Evolutionary conservation across 1,284 basidiomycete genomes (phyloP).

Genomic region (Sporisorium graminicola): DNA sequence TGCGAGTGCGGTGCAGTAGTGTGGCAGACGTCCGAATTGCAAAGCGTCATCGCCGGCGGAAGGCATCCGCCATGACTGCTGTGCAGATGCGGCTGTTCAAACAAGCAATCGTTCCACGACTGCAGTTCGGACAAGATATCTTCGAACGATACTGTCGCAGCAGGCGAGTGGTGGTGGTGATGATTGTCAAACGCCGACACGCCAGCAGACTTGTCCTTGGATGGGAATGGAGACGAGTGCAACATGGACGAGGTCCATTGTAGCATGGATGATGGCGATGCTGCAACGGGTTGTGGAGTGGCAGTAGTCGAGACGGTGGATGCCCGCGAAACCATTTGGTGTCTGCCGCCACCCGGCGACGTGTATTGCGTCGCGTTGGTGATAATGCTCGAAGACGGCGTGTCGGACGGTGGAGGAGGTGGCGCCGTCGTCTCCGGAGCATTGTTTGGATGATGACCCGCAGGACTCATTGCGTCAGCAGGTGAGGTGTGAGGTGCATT

Average conservation of each 20-base stretch:
- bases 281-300: conserved; percentile 26
- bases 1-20: conserved; percentile 42
- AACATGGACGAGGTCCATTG: conserved; percentile 18
- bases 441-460: conserved; percentile 3
- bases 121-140: conserved; percentile 34
- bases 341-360: conserved; percentile 13
- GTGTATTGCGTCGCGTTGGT: conserved; percentile 26
- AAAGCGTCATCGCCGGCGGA: conserved; percentile 42
- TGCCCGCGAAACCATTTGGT: conserved; percentile 18
- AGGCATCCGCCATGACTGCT: conserved; percentile 47
- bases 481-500: conserved; percentile 10
- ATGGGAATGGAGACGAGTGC: conserved; percentile 2
- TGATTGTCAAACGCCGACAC: conserved; percentile 9
- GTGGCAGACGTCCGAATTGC: conserved; percentile 27
- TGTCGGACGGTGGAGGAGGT: conserved; percentile 20
- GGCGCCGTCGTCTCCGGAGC: conserved; percentile 3
- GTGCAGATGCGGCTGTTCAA: conserved; percentile 41
- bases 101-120: conserved; percentile 41
- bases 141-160: conserved; percentile 14
- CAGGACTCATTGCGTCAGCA: conserved; percentile 6
- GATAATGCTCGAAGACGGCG: conserved; percentile 35
- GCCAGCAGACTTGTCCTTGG: conserved; percentile 13
- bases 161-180: conserved; percentile 4
- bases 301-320: conserved; percentile 28
- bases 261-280: conserved; percentile 16